A percentile compares a stretch with the other conserved stretches of the same genome.
These are phyloP conservation scores for Naganishia kalamii DNA, from an alignment of 768 basidiomycete genomes.

Conservation along the genomic window DNA sequence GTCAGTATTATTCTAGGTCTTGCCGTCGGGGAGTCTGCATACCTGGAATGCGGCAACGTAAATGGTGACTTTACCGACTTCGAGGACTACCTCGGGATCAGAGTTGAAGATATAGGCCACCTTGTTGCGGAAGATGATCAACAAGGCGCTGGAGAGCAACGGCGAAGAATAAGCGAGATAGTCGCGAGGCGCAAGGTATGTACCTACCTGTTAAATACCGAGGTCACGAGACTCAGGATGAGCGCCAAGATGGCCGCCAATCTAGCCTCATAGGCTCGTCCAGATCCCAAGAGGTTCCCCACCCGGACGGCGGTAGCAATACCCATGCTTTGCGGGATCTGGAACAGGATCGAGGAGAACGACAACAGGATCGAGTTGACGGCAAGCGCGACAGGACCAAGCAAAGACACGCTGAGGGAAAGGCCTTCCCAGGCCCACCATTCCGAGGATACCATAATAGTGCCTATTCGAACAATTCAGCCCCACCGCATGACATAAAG, in stretches of 20 bases:
- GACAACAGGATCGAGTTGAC: slow-evolving; percentile 71
- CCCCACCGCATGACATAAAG: neutral
- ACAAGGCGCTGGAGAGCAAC: slow-evolving; percentile 50
- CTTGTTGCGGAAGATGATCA: slow-evolving; percentile 57
- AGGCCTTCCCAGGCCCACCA: slow-evolving; percentile 98
- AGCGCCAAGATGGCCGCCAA: slow-evolving; percentile 63
- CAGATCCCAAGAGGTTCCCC: slow-evolving; percentile 80
- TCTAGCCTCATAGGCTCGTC: slow-evolving; percentile 65
- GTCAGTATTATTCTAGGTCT: neutral
- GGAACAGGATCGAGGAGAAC: slow-evolving; percentile 55
- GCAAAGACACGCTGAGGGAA: slow-evolving; percentile 50
- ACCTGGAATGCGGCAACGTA: slow-evolving; percentile 56
- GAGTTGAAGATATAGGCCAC: slow-evolving; percentile 73
- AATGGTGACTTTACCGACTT: slow-evolving; percentile 67
- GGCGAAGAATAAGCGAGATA: slow-evolving; percentile 20
- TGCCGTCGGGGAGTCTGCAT: neutral
- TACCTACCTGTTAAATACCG: slow-evolving; percentile 57
- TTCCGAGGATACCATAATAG: slow-evolving; percentile 59
- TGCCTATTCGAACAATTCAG: slow-evolving; percentile 49
- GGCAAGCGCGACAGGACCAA: slow-evolving; percentile 75
- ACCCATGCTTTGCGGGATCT: slow-evolving; percentile 75
- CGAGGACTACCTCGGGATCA: slow-evolving; percentile 55
- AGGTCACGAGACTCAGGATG: slow-evolving; percentile 60
- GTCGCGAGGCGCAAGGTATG: slow-evolving; percentile 17
- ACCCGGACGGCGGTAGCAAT: slow-evolving; percentile 78